Evolutionary conservation across 768 basidiomycete genomes (phyloP).

Genomic region (Naganishia kalamii): DNA sequence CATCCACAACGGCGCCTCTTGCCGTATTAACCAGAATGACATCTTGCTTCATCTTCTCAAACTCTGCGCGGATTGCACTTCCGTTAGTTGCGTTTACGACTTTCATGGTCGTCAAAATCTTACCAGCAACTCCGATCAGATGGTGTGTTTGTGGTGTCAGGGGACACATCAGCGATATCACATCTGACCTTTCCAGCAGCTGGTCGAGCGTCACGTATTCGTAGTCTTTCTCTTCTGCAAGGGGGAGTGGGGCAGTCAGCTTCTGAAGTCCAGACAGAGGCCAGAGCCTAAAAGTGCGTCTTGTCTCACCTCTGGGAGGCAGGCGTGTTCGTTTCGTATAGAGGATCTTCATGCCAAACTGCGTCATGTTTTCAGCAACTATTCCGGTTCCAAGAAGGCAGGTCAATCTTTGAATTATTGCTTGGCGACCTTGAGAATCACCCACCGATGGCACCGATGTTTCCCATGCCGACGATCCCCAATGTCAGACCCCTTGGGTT

Average conservation of each 20-base stretch:
- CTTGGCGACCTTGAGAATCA: conserved; percentile 54
- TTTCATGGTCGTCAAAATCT: background rate
- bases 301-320: conserved; percentile 58
- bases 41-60: conserved; percentile 69
- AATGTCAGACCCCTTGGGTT: conserved; percentile 45
- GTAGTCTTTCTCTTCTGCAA: conserved; percentile 45
- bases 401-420: too few relatives aligned
- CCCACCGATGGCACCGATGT: conserved; percentile 51
- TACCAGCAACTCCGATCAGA: conserved; percentile 14
- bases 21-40: conserved; percentile 79
- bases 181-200: conserved; percentile 67
- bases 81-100: conserved; percentile 54
- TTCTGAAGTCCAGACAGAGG: background rate
- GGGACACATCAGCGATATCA: conserved; percentile 80
- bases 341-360: conserved; percentile 75
- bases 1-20: conserved; percentile 82
- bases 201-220: conserved; percentile 63
- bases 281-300: background rate
- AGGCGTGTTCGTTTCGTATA: conserved; percentile 57
- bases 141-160: conserved; percentile 59
- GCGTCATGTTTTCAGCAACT: conserved; percentile 6
- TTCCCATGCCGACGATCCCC: conserved; percentile 49
- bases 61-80: conserved; percentile 68
- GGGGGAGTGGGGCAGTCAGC: background rate
- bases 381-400: conserved; percentile 44